phyloP scores from a whole-genome alignment of 208 protist genomes.

The Crithidia brevicula region DNA sequence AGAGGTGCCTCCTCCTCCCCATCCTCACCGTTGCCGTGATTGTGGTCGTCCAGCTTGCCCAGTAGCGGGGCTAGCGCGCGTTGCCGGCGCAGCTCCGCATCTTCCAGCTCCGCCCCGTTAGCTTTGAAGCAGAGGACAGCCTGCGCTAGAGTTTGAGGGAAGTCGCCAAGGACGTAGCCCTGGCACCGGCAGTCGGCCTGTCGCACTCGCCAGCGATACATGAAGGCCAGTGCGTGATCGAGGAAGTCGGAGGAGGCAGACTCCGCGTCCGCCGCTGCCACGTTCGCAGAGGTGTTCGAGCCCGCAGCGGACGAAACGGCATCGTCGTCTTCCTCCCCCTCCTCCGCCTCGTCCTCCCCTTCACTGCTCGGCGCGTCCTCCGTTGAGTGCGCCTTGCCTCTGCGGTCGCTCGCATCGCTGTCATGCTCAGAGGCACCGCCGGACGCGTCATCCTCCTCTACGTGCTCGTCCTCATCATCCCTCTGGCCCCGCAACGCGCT shows the following conservation, averaged over 20 bases:
- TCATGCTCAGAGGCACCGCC: background rate
- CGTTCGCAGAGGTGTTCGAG: background rate
- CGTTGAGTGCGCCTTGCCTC: background rate
- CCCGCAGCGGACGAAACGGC: background rate
- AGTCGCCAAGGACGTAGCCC: constrained; percentile 91
- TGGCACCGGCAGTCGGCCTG: constrained; percentile 84
- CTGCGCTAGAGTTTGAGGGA: constrained; percentile 84
- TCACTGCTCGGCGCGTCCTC: background rate
- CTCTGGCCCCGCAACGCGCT: background rate
- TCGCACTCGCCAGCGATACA: constrained; percentile 86
- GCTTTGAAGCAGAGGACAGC: constrained; percentile 81
- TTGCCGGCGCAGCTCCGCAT: constrained; percentile 29
- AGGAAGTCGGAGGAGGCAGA: constrained; percentile 34
- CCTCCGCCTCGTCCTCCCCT: background rate
- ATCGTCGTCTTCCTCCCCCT: constrained; percentile 13
- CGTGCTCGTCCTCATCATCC: constrained; percentile 41
- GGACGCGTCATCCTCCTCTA: constrained; percentile 42
- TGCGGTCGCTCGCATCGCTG: background rate
- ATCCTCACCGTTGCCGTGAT: background rate
- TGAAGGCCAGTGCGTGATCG: constrained; percentile 80
- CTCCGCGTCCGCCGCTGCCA: background rate
- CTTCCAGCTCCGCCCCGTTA: constrained; percentile 35
- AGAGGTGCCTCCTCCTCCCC: constrained; percentile 23
- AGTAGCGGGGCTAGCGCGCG: constrained; percentile 30
- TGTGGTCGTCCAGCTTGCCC: constrained; percentile 18